Base-by-base conservation (phyloP, 208 protist species). In the Crithidia fasciculata region DNA sequence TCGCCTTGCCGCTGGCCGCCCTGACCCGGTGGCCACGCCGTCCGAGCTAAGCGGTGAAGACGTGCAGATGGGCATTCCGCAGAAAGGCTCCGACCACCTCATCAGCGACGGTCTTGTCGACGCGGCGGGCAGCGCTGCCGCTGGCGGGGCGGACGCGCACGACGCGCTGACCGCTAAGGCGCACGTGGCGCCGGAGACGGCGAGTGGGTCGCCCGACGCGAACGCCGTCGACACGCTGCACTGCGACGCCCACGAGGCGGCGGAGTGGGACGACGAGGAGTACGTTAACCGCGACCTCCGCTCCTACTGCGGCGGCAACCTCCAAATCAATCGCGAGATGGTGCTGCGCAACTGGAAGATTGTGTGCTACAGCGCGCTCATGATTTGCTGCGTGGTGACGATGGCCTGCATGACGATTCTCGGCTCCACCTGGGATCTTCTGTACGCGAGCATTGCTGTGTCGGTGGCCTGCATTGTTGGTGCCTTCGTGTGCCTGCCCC, bases 341-440 rank as follows among this genome's bases (percentile, higher is more conserved):
- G 44, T 81, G 8, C 13, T 12, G 50, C 60, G 60, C 39, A 74
- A 77, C 76, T 76, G 70, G 72, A 36, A 56, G 18, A 43, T 82
- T 15, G 49, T 72, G 28, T 36, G 37, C 66, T 78, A 77, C 69
- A 76, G 72, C 60, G 56, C 47, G 41, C 39, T 81, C 15, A 82
- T 85, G 73, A 73, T 65, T 18, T 49, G 53, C 45, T 57, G 58
- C 19, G 78, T 83, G 13, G 67, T 83, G 50, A 67, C 67, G 53
- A 61, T 74, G 73, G 55, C 67, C 64, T 69, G 41, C 44, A 61
- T 86, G 44, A 79, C 74, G 19, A 57, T 82, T 37, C 62, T 77
- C 7, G 66, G 75, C 13, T 74, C 74, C 16, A 68, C 54, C 3
- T 74, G 69, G 66, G 74, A 74, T 44, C 69, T 80, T 15, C 36